Conservation (phyloP, 2,329 filamentous ascomycete species). For the Pestalotiopsis sp. region DNA sequence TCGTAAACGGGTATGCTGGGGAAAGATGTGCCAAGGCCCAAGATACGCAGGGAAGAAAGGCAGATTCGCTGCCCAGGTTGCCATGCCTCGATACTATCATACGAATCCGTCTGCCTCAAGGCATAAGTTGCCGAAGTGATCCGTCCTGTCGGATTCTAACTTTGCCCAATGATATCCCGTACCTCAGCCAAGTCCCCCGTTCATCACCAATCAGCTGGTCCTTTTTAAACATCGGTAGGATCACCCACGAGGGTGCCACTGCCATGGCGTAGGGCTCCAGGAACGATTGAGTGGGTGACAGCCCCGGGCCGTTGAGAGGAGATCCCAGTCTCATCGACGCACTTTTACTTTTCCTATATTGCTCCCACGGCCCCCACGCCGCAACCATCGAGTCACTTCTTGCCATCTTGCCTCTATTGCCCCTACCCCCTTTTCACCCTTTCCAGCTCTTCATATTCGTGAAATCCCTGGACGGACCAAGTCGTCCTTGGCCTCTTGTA, state of each 20-base stretch:
- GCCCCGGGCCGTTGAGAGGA: background rate
- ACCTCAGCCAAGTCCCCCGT: background rate
- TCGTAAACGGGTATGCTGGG: background rate
- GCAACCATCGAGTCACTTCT: background rate
- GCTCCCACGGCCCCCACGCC: constrained; percentile 3
- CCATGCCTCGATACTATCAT: background rate
- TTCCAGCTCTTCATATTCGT: background rate
- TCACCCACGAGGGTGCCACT: background rate
- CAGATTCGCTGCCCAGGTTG: background rate
- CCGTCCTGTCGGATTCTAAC: background rate
- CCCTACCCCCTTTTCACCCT: background rate
- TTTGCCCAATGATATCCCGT: background rate
- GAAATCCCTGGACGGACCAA: background rate
- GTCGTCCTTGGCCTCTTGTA: background rate
- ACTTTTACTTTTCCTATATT: background rate
- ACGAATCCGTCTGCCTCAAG: background rate
- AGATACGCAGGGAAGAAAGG: background rate
- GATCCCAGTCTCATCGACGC: background rate
- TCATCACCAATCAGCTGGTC: background rate
- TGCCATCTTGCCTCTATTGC: background rate
- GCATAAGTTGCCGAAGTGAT: background rate
- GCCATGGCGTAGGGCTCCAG: background rate
- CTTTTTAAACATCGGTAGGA: background rate
- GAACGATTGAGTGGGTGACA: constrained; percentile 1
- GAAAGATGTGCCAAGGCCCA: background rate